phyloP scores from a whole-genome alignment of 2,329 filamentous ascomycete genomes.

The Trichoderma hamatum region DNA sequence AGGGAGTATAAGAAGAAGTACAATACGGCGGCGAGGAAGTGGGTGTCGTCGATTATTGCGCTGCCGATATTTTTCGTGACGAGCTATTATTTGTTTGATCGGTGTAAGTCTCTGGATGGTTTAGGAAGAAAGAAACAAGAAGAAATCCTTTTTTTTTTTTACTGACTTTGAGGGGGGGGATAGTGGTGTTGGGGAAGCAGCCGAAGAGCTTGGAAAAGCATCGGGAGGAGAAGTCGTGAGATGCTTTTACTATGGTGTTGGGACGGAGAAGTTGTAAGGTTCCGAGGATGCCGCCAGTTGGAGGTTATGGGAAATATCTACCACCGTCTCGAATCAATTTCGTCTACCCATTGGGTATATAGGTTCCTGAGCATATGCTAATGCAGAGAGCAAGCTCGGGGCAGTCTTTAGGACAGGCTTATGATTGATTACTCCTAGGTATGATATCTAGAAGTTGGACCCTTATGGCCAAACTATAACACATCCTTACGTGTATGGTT shows the following conservation, averaged over 20 bases:
- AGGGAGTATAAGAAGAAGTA: conserved; percentile 49
- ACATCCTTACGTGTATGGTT: not conserved
- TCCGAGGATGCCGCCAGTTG: not conserved
- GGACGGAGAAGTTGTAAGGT: not conserved
- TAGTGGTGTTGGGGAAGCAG: conserved; percentile 40
- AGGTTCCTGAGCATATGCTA: not conserved
- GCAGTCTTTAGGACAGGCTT: not conserved
- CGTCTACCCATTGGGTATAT: not conserved
- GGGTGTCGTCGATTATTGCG: conserved; percentile 53
- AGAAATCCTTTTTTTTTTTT: too few species aligned
- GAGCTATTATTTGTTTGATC: conserved; percentile 57
- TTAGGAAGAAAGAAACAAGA: too few species aligned
- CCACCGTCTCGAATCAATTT: too few species aligned
- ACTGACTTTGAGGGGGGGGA: not conserved
- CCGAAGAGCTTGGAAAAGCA: conserved; percentile 35
- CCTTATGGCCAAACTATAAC: not conserved
- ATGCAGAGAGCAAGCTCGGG: too few species aligned
- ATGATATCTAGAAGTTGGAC: not conserved
- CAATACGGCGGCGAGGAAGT: conserved; percentile 49
- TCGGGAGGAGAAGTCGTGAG: conserved; percentile 1
- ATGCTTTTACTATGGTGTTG: not conserved
- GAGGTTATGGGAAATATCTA: too few species aligned
- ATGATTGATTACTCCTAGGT: not conserved
- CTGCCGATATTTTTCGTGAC: conserved; percentile 59
- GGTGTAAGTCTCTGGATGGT: conserved; percentile 42